phyloP scores from a whole-genome alignment of 108 stramenopile genomes.

The Pseudonitzschia multiseries region DNA sequence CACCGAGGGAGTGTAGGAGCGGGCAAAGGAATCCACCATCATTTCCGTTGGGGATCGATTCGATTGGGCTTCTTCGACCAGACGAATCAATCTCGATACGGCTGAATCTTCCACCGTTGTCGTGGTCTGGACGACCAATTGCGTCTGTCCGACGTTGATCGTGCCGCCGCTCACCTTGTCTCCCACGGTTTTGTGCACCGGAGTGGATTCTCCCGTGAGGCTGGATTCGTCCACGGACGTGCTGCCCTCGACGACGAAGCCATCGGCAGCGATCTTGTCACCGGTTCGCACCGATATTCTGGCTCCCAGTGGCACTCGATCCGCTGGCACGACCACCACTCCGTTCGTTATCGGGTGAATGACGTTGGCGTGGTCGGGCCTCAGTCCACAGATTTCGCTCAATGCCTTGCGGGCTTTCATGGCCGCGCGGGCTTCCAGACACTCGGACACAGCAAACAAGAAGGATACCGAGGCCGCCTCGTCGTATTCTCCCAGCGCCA shows the following conservation, averaged over 20 bases:
- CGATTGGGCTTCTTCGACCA: constrained; percentile 83
- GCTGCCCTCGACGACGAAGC: constrained; percentile 81
- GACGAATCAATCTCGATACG: constrained; percentile 67
- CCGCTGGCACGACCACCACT: constrained; percentile 72
- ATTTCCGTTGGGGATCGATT: constrained; percentile 80
- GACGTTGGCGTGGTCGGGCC: constrained; percentile 85
- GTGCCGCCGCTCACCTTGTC: constrained; percentile 74
- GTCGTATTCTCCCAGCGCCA: constrained; percentile 70
- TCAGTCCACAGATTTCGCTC: constrained; percentile 59
- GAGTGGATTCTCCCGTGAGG: constrained; percentile 89
- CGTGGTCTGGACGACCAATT: constrained; percentile 64
- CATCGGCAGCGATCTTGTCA: constrained; percentile 94
- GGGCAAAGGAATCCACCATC: constrained; percentile 76
- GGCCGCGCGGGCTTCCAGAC: constrained; percentile 73
- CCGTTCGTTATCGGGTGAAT: constrained; percentile 52
- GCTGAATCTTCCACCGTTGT: constrained; percentile 74
- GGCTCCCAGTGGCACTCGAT: constrained; percentile 69
- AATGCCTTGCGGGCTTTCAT: constrained; percentile 73
- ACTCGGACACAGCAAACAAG: constrained; percentile 82
- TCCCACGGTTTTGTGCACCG: constrained; percentile 61
- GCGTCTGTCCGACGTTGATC: constrained; percentile 63
- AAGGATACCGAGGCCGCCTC: constrained; percentile 89
- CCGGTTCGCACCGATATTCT: constrained; percentile 86
- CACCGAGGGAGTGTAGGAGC: constrained; percentile 73
- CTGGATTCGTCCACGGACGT: constrained; percentile 91